Evolutionary conservation across 805 yeast species (phyloP), one percentile per base, ranked within the genome.

Genomic region (Nakazawaea populi): DNA sequence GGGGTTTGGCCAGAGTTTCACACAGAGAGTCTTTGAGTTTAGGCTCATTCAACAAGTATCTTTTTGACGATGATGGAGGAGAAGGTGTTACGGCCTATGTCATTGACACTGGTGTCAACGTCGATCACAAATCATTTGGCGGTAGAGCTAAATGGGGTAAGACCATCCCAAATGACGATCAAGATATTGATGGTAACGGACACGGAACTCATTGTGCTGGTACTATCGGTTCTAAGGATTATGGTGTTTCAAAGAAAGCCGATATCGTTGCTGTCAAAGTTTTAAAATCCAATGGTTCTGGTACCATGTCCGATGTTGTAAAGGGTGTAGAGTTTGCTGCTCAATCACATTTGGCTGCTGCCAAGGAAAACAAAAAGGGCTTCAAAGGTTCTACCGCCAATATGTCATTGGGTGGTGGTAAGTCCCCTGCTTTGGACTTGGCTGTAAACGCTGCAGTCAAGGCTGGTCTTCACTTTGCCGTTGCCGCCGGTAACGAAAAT

Each of bases 141-240:
- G 91, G 91, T 44, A 82, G 97, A 71, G 96, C 96, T 43, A 65
- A 65, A 39, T 88, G 95, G 95, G 96, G 96, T 58, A 76, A 83
- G 47, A 88, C 95, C 52, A 75, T 88, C 57, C 96, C 95, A 58
- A 59, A 68, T 48, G 85, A 83, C 60, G 89, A 82, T 59, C 76
- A 76, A 49, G 89, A 84, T 58, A 61, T 74, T 42, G 96, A 91
- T 66, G 94, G 89, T 48, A 87, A 88, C 61, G 97, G 97, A 47
- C 97, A 90, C 69, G 97, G 97, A 62, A 89, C 96, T 44, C 97
- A 90, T 64, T 89, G 95, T 72, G 96, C 97, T n/a, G 97, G 96
- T 70, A 89, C 95, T 36, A 88, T 91, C 60, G 96, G 85, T 47
- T 86, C 94, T 27, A 74, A 74, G 54, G 72, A 80, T 48, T 88